Percentiles rank a stretch among this genome's conserved stretches.
Evolutionary conservation across 2,329 filamentous ascomycete species (phyloP).

Genomic region (Chrysoporthe austroafricana): DNA sequence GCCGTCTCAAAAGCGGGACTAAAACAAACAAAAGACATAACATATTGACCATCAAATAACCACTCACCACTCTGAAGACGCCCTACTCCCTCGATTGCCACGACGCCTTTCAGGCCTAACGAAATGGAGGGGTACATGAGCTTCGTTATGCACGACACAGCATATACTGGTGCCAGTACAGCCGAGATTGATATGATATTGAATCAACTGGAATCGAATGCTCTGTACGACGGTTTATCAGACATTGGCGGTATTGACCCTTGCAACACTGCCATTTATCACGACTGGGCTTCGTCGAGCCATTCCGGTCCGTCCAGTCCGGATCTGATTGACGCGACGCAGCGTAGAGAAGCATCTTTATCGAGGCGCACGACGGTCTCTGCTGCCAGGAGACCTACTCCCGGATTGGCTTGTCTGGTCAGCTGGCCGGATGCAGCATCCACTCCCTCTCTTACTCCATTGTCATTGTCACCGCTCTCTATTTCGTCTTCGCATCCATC

Average conservation of each 20-base stretch:
- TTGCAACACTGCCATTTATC: not conserved
- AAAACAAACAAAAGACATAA: not conserved
- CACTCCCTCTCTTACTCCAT: too few relatives aligned
- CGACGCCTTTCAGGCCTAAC: too few relatives aligned
- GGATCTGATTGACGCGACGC: too few relatives aligned
- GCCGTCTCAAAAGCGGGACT: not conserved
- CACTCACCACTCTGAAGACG: not conserved
- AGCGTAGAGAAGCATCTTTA: too few relatives aligned
- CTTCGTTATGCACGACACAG: not conserved
- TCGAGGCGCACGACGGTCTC: too few relatives aligned
- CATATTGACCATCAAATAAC: not conserved
- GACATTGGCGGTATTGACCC: not conserved
- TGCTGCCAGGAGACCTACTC: too few relatives aligned
- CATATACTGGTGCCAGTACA: not conserved
- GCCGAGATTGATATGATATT: slow-evolving; percentile 3
- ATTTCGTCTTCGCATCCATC: too few relatives aligned
- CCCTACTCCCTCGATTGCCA: not conserved
- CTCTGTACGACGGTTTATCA: not conserved
- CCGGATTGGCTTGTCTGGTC: too few relatives aligned
- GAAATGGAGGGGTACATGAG: not conserved
- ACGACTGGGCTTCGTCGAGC: not conserved
- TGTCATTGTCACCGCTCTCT: too few relatives aligned
- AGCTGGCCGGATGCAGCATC: too few relatives aligned
- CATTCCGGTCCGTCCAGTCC: too few relatives aligned
- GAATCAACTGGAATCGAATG: not conserved